Evolutionary conservation across 2,329 filamentous ascomycete species (phyloP), one percentile per base, ranked within the genome.

Genomic region (Colletotrichum sidae): DNA sequence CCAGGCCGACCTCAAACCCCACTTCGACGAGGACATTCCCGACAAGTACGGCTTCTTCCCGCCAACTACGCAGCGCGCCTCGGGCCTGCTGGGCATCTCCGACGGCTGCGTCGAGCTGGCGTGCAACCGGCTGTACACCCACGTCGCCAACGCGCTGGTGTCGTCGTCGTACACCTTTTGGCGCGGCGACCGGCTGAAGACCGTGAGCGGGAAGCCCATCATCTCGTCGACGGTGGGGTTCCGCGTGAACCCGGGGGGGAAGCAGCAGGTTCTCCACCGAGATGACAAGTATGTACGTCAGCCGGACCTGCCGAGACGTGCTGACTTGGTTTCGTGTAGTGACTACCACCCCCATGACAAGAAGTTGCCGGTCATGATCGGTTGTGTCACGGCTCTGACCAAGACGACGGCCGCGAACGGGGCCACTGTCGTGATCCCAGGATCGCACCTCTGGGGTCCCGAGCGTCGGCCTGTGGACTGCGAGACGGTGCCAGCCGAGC

Each of bases 401-500:
- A 79, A 74, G 69, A 80, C 77, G 1, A 80, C 78, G 1, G 73
- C 72, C 15, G 76, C 78, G 44, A 81, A 81, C 49, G 79, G 79
- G 1, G 79, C 78, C 1, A 81, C 79, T 0, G 70, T 79, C n/a
- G 76, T 75, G 2, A 80, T 81, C 44, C 79, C 79, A 0, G 74
- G 75, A 6, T 78, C 75, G 10, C 79, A 81, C 64, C 70, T 79
- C 4, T 81, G 79, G 79, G 77, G 74, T 1, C 71, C 75, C 6
- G 76, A 80, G 0, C 72, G 76, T 0, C 70, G 69, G 6, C 79
- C 79, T 1, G 65, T 74, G 9, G 72, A 76, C 25, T 72, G 78
- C 8, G 79, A 81, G 51, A 76, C 78, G 1, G 69, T 78, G 2
- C 73, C 77, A 0, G 79, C 77, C 1, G 78, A 80, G 54, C 70